A percentile compares a stretch with the other conserved stretches of the same genome.
Conservation (phyloP, 2,329 filamentous ascomycete genomes). For the Hypoxylon sp. region DNA sequence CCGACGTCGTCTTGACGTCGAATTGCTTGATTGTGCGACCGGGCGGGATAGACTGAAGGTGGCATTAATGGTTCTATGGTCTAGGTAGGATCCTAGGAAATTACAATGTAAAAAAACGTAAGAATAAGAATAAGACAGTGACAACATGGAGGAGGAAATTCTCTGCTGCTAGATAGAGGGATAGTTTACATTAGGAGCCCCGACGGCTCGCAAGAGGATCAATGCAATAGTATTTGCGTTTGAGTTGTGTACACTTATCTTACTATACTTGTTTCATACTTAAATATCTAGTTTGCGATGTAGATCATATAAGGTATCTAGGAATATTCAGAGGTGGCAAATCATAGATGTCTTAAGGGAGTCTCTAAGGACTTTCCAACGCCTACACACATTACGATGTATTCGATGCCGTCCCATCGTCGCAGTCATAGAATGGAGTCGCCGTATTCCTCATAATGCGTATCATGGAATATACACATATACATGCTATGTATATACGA, state of each 20-base stretch:
- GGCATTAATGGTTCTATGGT: not conserved
- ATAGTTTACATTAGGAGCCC: slow-evolving; percentile 11
- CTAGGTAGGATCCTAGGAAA: not conserved
- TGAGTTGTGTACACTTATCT: not conserved
- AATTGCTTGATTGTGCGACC: not conserved
- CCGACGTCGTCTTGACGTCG: not conserved
- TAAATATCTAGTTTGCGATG: too few species aligned
- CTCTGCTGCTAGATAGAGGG: slow-evolving; percentile 5
- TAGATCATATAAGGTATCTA: too few species aligned
- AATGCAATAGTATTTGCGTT: slow-evolving; percentile 11
- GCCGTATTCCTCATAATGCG: too few species aligned
- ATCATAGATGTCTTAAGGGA: too few species aligned
- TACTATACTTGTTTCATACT: too few species aligned
- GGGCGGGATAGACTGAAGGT: not conserved
- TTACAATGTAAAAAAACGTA: not conserved
- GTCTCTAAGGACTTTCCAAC: too few species aligned
- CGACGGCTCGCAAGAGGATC: slow-evolving; percentile 12
- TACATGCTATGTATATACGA: too few species aligned
- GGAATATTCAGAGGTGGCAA: too few species aligned
- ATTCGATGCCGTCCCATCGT: too few species aligned
- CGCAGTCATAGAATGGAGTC: too few species aligned
- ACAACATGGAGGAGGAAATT: not conserved
- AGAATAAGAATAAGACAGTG: not conserved
- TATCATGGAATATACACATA: too few species aligned
- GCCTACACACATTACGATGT: too few species aligned